phyloP scores from a whole-genome alignment of 768 basidiomycete genomes.

The Kwoniella newhampshirensis region DNA sequence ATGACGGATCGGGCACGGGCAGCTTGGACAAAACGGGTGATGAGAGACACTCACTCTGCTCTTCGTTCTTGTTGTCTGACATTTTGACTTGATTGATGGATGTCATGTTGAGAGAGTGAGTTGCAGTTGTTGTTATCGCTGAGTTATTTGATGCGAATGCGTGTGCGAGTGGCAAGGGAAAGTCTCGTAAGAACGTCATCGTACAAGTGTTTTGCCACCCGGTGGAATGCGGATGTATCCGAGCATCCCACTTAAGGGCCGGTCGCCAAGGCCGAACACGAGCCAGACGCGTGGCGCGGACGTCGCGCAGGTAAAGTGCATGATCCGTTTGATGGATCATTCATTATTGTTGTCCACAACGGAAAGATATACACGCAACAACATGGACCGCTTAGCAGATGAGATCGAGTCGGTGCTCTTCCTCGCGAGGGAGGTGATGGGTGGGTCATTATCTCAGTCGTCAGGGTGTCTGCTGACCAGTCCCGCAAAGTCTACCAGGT shows the following conservation, averaged over 20 bases:
- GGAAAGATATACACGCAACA: neutral
- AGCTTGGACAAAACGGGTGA: neutral
- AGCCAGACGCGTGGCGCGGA: constrained; percentile 6
- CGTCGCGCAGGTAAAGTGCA: too few relatives aligned
- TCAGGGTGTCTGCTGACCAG: neutral
- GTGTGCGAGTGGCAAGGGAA: too few relatives aligned
- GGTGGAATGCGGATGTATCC: too few relatives aligned
- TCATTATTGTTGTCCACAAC: neutral
- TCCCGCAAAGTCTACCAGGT: constrained; percentile 75
- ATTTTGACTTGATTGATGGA: constrained; percentile 22
- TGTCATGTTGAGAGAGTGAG: constrained; percentile 11
- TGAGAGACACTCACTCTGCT: constrained; percentile 18
- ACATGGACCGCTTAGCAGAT: constrained; percentile 56
- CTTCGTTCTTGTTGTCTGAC: constrained; percentile 19
- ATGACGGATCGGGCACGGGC: too few relatives aligned
- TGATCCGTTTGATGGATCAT: too few relatives aligned
- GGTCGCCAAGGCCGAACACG: too few relatives aligned
- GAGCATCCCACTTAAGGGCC: too few relatives aligned
- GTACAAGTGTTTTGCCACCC: too few relatives aligned
- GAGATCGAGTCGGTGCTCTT: constrained; percentile 88
- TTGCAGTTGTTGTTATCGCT: neutral
- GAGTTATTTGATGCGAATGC: too few relatives aligned
- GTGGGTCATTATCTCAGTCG: constrained; percentile 55
- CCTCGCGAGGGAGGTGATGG: constrained; percentile 85
- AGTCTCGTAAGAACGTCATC: too few relatives aligned